Conservation (phyloP, 1,139 yeast species). For the Protomyces lactucae-debilis region DNA sequence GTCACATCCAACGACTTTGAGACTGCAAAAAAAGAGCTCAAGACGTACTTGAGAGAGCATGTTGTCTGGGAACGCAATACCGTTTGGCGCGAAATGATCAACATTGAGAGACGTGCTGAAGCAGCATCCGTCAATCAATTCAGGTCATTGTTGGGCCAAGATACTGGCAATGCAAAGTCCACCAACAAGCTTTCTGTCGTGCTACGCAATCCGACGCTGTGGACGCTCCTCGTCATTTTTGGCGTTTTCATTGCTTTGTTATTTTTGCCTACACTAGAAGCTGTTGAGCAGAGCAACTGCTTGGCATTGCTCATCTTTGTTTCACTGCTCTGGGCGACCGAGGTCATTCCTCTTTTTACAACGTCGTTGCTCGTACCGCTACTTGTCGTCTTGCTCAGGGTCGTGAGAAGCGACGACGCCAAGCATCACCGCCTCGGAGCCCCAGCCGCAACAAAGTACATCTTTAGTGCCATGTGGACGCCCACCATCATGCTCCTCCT, state of each 20-base stretch:
- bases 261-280: conserved; percentile 51
- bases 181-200: conserved; percentile 30
- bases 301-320: conserved; percentile 74
- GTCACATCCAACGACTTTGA: conserved; percentile 47
- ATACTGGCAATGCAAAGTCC: not conserved
- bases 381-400: conserved; percentile 65
- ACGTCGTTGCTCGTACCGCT: conserved; percentile 80
- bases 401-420: conserved; percentile 55
- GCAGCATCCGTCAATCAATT: conserved; percentile 36
- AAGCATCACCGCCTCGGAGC: conserved; percentile 55
- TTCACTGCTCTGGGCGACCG: conserved; percentile 90
- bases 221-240: conserved; percentile 48
- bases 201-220: conserved; percentile 32
- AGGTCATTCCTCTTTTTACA: conserved; percentile 79
- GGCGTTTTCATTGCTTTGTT: conserved; percentile 50
- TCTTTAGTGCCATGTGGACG: conserved; percentile 87
- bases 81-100: conserved; percentile 95
- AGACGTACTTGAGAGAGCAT: conserved; percentile 77
- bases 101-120: conserved; percentile 56
- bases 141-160: conserved; percentile 7
- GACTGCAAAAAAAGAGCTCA: conserved; percentile 60
- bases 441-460: conserved; percentile 65
- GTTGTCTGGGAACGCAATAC: conserved; percentile 96
- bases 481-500: conserved; percentile 80
- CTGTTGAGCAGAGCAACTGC: conserved; percentile 65